These are phyloP conservation scores for Piedraia hortae DNA, from an alignment of 2,329 filamentous ascomycete species.

Conservation along the genomic window DNA sequence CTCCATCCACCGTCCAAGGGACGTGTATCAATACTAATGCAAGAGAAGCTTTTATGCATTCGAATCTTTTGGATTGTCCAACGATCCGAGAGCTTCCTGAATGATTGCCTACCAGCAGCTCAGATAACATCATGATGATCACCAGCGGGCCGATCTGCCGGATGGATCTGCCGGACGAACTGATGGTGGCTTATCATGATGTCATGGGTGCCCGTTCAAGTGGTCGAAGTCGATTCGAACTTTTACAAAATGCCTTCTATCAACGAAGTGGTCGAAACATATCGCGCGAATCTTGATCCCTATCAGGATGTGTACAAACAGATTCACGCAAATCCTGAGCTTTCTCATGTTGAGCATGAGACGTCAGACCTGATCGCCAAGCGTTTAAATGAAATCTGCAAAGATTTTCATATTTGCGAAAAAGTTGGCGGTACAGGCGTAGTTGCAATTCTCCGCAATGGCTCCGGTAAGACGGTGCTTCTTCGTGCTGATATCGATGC, in stretches of 20 bases:
- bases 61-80: no score
- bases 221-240: no score
- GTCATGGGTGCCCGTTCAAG: no score
- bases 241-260: conserved; percentile 5
- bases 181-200: no score
- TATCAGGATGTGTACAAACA: conserved; percentile 31
- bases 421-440: conserved; percentile 32
- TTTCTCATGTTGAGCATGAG: conserved; percentile 27
- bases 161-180: no score
- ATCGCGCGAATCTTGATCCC: conserved; percentile 16
- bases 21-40: no score
- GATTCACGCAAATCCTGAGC: conserved; percentile 30
- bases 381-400: conserved; percentile 13
- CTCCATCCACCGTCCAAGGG: no score
- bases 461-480: conserved; percentile 25
- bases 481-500: conserved; percentile 36
- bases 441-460: conserved; percentile 28
- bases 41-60: no score
- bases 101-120: no score
- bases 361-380: conserved; percentile 23
- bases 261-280: conserved; percentile 6
- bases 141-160: no score
- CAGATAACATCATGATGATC: no score
- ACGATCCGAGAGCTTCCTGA: no score
- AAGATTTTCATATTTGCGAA: conserved; percentile 19